Evolutionary conservation across 768 basidiomycete species (phyloP).

Genomic region (Boletellus emodensis): DNA sequence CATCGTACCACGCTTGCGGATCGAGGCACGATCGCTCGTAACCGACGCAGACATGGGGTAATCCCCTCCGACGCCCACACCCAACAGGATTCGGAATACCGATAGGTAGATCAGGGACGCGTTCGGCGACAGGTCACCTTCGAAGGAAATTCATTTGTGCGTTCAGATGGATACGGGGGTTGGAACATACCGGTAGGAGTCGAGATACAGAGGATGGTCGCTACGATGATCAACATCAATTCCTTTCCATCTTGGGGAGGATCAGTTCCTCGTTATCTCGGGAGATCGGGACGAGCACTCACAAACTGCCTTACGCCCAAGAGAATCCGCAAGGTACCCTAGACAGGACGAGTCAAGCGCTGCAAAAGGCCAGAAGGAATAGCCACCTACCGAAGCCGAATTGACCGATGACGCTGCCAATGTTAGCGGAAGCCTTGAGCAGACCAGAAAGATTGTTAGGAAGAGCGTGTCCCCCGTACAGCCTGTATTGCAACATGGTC

Average conservation of each 20-base stretch:
- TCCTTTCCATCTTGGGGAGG: constrained; percentile 60
- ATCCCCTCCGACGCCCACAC: constrained; percentile 76
- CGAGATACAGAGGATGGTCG: constrained; percentile 66
- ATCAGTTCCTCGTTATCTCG: constrained; percentile 1
- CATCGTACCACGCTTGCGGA: constrained; percentile 67
- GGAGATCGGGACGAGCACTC: constrained; percentile 4
- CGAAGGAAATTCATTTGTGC: constrained; percentile 1
- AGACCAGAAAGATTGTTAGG: constrained; percentile 57
- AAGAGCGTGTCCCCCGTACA: constrained; percentile 49
- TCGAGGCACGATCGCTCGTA: constrained; percentile 60
- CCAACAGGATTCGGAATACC: constrained; percentile 67
- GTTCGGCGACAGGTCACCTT: constrained; percentile 48
- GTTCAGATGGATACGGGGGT: not conserved
- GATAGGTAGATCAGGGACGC: constrained; percentile 57
- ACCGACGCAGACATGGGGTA: constrained; percentile 75
- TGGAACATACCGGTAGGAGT: constrained; percentile 51
- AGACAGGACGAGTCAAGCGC: not conserved
- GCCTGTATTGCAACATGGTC: constrained; percentile 63
- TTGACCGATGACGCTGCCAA: constrained; percentile 69
- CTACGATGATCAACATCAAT: constrained; percentile 75
- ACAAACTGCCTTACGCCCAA: constrained; percentile 71
- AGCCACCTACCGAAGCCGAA: constrained; percentile 49
- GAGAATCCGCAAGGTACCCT: constrained; percentile 63
- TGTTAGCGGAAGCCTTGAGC: constrained; percentile 65
- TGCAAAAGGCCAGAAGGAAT: not conserved